phyloP scores from a whole-genome alignment of 768 basidiomycete species.

The Termitomyces sp. region DNA sequence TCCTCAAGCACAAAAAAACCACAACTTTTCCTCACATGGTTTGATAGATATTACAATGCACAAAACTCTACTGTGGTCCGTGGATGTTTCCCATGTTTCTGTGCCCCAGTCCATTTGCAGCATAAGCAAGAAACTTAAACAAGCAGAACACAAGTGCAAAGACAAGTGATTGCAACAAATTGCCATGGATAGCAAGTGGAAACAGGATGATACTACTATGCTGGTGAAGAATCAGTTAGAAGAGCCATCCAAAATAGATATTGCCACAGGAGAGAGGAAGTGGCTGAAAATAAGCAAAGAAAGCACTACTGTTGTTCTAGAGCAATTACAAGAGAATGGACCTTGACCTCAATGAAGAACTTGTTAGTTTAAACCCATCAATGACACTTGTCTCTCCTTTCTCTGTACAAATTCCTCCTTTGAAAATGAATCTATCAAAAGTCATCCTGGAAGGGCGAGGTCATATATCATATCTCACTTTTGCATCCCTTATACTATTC shows the following conservation, averaged over 20 bases:
- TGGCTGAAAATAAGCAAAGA: slow-evolving; percentile 29
- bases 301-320: slow-evolving; percentile 8
- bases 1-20: neutral
- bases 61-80: slow-evolving; percentile 84
- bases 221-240: slow-evolving; percentile 5
- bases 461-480: slow-evolving; percentile 95
- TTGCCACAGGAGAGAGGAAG: slow-evolving; percentile 23
- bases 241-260: slow-evolving; percentile 12
- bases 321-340: slow-evolving; percentile 10
- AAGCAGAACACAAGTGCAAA: slow-evolving; percentile 69
- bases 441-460: slow-evolving; percentile 81
- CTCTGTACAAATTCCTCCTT: slow-evolving; percentile 4
- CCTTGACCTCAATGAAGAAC: slow-evolving; percentile 4
- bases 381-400: neutral
- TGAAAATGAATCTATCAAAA: slow-evolving; percentile 57
- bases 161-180: slow-evolving; percentile 82
- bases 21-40: neutral
- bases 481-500: slow-evolving; percentile 79
- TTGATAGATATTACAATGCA: slow-evolving; percentile 85
- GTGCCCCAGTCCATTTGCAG: slow-evolving; percentile 46
- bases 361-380: neutral
- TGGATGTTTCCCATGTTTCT: slow-evolving; percentile 66
- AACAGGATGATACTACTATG: slow-evolving; percentile 17
- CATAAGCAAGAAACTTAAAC: slow-evolving; percentile 63
- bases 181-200: slow-evolving; percentile 33